Base-by-base conservation (phyloP, 2,329 filamentous ascomycete species). In the Capronia epimyces region DNA sequence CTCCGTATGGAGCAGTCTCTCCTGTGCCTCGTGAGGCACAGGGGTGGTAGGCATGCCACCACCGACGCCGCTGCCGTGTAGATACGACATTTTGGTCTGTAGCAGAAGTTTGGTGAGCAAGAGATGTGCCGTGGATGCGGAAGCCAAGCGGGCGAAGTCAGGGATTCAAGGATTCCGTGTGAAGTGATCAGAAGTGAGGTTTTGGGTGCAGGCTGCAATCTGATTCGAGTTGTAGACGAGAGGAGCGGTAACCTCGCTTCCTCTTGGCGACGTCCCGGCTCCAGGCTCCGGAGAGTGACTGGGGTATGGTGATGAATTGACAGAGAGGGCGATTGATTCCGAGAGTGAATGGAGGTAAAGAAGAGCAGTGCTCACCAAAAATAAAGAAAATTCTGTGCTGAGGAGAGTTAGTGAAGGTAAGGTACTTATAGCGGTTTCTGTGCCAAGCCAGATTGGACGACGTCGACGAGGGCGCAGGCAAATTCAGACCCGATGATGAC, bases 371-470 rank as follows among this genome's bases (percentile, higher is more conserved):
- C 31, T 34, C 31, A 34, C 31, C 31, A n/a, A 34, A 29, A 18
- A 16, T 43, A 21, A 32, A 47, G 43, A 43, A 22, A 24, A 16
- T 41, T 32, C 43, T 46, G 34, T 25, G 32, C 24, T 34, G 39
- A 22, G 29, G 34, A 39, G 25, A 31, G 50, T 49, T 45, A 52
- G 50, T 47, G 31, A 36, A 16, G 22, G n/a, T 44, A 36, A 16
- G 22, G n/a, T 44, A 18, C 24, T 32, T 43, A 29, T 43, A 32
- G 16, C 24, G n/a, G 34, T 24, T 24, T 8, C 37, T 15, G 37
- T 15, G 50, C 50, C 39, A 52, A 52, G 50, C 39, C 45, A 22
- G 34, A 18, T 24, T 45, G 45, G 45, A 52, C 41, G 41, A 45
- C 39, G 43, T 46, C 39, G 34, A 44, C 32, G 22, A 37, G 21